Evolutionary conservation across 2,329 filamentous ascomycete species (phyloP).

Genomic region (Uncinocarpus reesii): DNA sequence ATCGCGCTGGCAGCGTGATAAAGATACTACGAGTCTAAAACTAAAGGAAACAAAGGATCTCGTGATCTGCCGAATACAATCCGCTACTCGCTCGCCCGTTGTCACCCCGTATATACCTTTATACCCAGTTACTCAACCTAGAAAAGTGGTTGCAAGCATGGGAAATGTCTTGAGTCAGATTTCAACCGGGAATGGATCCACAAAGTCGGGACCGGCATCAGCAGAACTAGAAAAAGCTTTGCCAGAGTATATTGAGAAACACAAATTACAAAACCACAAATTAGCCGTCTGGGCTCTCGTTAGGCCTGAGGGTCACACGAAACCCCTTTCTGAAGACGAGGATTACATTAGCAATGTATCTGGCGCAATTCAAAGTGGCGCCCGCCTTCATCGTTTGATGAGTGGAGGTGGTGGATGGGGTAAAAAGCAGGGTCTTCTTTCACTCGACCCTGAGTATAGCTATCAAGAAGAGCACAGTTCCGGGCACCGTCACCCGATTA

Average conservation of each 20-base stretch:
- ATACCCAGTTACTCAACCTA: slow-evolving; percentile 29
- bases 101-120: slow-evolving; percentile 27
- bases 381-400: slow-evolving; percentile 34
- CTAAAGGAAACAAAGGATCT: slow-evolving; percentile 25
- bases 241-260: slow-evolving; percentile 32
- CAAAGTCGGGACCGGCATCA: slow-evolving; percentile 31
- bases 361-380: slow-evolving; percentile 25
- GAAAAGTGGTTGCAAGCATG: slow-evolving; percentile 34
- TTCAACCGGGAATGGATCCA: slow-evolving; percentile 25
- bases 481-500: slow-evolving; percentile 4
- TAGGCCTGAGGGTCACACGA: slow-evolving; percentile 15
- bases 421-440: slow-evolving; percentile 37
- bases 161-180: slow-evolving; percentile 36
- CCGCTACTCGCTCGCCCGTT: slow-evolving; percentile 15
- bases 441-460: slow-evolving; percentile 32
- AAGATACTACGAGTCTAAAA: slow-evolving; percentile 18
- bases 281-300: slow-evolving; percentile 37
- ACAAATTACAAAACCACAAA: slow-evolving; percentile 29
- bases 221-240: slow-evolving; percentile 34
- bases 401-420: slow-evolving; percentile 38
- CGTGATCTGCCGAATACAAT: slow-evolving; percentile 25
- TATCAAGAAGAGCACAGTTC: slow-evolving; percentile 11
- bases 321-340: neutral
- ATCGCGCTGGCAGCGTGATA: slow-evolving; percentile 27
- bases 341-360: slow-evolving; percentile 20